Evolutionary conservation across 2,329 filamentous ascomycete species (phyloP), one percentile per base, ranked within the genome.

Genomic region (Paracorniculantispora psalliotae): DNA sequence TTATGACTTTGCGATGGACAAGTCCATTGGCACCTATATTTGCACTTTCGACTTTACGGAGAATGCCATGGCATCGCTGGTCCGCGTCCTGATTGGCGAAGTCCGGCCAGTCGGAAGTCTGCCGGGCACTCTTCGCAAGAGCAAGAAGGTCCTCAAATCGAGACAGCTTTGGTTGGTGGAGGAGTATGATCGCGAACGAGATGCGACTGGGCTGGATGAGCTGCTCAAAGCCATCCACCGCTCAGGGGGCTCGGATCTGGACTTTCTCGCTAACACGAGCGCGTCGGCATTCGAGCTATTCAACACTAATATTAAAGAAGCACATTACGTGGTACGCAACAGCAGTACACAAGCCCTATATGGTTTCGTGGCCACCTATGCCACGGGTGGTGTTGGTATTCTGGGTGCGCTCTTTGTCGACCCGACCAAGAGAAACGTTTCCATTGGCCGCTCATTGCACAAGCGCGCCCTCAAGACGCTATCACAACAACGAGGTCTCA

Each of bases 11-110:
- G 92, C 91, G 47, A 92, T 93, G 83, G 93, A 97, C 68, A 88
- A 89, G 63, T 86, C 86, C 1, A 93, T 97, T 43, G 90, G 90
- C 6, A 96, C 92, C 1, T 97, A 97, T 67, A 82, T 97, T 43
- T 97, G 93, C 77, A 96, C 92, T 0, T 97, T 96, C 71, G 92
- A 97, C 74, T 97, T 96, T 68, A 97, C 93, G 0, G 93, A 97
- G 67, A 93, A 90, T 8, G 92, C 93, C 19, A 84, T 97, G 76
- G 87, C 89, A 61, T 90, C 92, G 1, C 77, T 96, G 4, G 91
- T 96, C 19, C 87, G 91, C 60, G 89, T 91, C 0, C 76, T 97
- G 0, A 93, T 93, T 66, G 92, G 92, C 10, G 90, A 96, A 61
- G 80, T 82, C 57, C 73, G 76, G 10, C 83, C 85, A 0, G 77